Base-by-base conservation (phyloP, 2,329 filamentous ascomycete genomes). In the Aurifilum marmelostoma region DNA sequence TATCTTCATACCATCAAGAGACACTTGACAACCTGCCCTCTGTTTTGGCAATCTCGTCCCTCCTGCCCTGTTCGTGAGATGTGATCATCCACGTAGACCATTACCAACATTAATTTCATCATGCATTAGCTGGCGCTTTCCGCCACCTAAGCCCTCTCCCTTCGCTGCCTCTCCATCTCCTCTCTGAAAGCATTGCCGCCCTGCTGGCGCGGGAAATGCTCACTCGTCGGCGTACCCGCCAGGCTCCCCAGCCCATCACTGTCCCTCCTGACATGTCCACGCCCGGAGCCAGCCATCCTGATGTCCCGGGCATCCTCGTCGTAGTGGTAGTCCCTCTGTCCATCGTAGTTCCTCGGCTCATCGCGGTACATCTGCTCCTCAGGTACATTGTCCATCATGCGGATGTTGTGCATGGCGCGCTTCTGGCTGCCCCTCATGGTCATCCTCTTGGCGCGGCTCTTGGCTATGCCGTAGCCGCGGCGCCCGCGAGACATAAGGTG, bases 201-300 rank as follows among this genome's bases (percentile, higher is more conserved):
- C 9, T 78, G 77, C 16, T 74, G 75, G 21, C 73, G 76, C 52
- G 76, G 73, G 68, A 81, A 79, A 24, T 81, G 76, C 74, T 81
- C 79, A 41, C 82, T 79, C 2, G 80, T 81, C 29, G 84, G 84
- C 59, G 80, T 85, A 12, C 80, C 81, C 1, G 80, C 82, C 69
- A 87, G 73, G 75, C 84, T 86, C 41, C 82, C 84, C 43, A 86
- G 78, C 3, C 78, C 81, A 39, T 85, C 82, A 72, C 84, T 85
- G 71, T 85, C 84, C 58, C 76, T 77, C 65, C 80, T 74, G 1
- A 76, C 76, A 8, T 70, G 70, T n/a, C 70, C 73, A 24, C 61
- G 66, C 58, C 63, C 39, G 34, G 34, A 4, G 21, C 39, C 41
- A 24, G 67, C 66, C 58, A 65, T 52, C 52, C 43, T 59, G 43